Conservation (phyloP, 441 rosid species). For the Brassica balearica region DNA sequence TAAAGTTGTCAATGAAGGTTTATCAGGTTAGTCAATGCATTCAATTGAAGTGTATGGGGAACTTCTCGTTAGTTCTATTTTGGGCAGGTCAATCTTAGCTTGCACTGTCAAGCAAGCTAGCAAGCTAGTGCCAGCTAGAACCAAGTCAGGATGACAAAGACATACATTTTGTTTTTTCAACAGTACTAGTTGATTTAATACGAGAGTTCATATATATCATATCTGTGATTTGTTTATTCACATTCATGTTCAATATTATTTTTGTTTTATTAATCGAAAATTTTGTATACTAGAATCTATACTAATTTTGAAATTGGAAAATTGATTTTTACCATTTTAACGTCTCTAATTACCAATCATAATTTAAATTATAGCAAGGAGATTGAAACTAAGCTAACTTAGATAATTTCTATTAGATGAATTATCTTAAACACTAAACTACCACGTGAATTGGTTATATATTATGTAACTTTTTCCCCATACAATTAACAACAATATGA, state of each 20-base stretch:
- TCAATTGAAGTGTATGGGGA: background rate
- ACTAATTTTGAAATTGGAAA: background rate
- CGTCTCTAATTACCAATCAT: background rate
- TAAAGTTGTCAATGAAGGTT: background rate
- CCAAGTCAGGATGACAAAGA: slow-evolving; percentile 2
- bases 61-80: slow-evolving; percentile 4
- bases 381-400: background rate
- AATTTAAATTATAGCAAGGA: background rate
- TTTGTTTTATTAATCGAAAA: background rate
- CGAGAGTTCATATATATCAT: background rate
- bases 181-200: background rate
- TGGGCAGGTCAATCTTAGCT: slow-evolving; percentile 28
- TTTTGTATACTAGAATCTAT: background rate
- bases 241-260: background rate
- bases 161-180: background rate
- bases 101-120: slow-evolving; percentile 28
- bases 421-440: background rate
- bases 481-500: background rate
- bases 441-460: background rate
- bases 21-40: background rate
- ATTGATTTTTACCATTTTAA: background rate
- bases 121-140: slow-evolving; percentile 1
- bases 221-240: background rate
- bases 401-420: background rate
- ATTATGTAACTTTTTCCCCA: background rate